phyloP scores from a whole-genome alignment of 2,329 filamentous ascomycete genomes.

The Penicillium polonicum region DNA sequence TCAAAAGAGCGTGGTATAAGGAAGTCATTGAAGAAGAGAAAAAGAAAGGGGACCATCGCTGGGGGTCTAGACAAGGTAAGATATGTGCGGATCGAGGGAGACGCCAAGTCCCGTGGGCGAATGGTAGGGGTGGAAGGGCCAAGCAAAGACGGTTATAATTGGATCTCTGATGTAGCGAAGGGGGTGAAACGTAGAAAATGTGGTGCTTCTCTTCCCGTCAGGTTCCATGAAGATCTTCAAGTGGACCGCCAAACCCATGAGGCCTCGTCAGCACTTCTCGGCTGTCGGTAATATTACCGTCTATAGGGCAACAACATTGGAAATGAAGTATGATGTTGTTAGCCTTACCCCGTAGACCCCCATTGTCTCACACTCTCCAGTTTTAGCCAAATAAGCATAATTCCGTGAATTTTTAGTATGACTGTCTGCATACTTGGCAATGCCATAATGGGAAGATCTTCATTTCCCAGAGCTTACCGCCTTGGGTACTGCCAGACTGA shows the following conservation, averaged over 20 bases:
- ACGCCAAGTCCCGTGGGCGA: background rate
- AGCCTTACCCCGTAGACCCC: background rate
- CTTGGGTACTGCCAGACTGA: background rate
- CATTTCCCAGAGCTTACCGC: background rate
- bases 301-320: background rate
- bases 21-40: background rate
- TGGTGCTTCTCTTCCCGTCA: background rate
- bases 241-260: background rate
- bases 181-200: constrained; percentile 5
- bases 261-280: constrained; percentile 3
- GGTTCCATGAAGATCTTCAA: background rate
- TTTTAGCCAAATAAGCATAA: background rate
- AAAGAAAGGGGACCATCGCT: background rate
- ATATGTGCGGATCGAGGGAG: background rate
- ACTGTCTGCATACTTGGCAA: background rate
- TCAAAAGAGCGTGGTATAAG: constrained; percentile 3
- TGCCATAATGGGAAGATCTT: background rate
- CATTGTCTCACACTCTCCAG: background rate
- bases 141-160: background rate
- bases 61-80: constrained; percentile 1
- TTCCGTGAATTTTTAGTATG: background rate
- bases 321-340: background rate
- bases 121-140: background rate
- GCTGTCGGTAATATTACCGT: background rate
- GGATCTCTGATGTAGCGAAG: background rate